Evolutionary conservation across 2,329 filamentous ascomycete genomes (phyloP).

Genomic region (Colletotrichum camelliae): DNA sequence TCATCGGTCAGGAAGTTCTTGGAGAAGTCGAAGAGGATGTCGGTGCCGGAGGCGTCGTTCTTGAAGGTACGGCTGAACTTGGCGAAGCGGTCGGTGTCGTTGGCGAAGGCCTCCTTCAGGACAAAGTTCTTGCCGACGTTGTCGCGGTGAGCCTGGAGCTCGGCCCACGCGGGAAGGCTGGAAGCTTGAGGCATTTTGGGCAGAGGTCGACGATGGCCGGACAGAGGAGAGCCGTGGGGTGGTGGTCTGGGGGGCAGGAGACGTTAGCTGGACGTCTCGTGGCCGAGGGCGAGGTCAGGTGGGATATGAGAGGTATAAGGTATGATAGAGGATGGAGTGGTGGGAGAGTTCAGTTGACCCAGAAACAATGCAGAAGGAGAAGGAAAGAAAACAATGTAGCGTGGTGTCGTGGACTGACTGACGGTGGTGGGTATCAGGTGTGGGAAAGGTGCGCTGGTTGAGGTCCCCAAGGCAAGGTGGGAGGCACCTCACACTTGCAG

Average conservation of each 20-base stretch:
- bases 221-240: neutral
- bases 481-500: neutral
- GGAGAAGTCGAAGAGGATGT: slow-evolving; percentile 97
- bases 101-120: slow-evolving; percentile 89
- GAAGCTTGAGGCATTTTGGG: slow-evolving; percentile 79
- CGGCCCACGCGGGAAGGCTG: slow-evolving; percentile 85
- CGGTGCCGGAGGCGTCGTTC: slow-evolving; percentile 77
- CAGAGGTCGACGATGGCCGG: neutral
- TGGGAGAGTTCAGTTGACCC: neutral
- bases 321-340: neutral
- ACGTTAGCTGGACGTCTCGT: neutral
- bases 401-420: slow-evolving; percentile 6
- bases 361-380: neutral
- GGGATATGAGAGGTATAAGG: neutral
- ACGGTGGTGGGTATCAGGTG: neutral
- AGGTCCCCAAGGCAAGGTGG: neutral
- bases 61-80: slow-evolving; percentile 88
- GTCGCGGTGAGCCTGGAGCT: slow-evolving; percentile 90
- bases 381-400: neutral
- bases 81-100: slow-evolving; percentile 85
- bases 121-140: slow-evolving; percentile 87
- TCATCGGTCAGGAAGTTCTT: slow-evolving; percentile 98
- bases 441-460: neutral
- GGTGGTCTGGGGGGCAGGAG: neutral
- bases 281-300: neutral